Conservation (phyloP, 148 eudicot genomes). For the Rhododendron ovatum region DNA sequence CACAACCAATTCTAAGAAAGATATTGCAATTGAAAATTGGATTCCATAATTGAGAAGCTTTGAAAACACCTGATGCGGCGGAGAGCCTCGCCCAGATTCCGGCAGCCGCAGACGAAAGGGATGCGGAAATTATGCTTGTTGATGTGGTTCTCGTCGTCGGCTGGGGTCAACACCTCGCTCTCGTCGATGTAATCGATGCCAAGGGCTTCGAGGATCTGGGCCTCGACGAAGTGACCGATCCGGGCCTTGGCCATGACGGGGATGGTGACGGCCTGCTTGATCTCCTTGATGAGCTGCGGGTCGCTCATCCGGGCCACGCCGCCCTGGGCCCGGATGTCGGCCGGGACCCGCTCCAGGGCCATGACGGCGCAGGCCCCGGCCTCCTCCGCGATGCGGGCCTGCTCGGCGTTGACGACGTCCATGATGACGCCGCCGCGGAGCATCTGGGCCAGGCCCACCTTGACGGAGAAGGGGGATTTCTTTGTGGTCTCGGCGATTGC, state of each 20-base stretch:
- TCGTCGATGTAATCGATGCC: constrained; percentile 87
- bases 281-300: constrained; percentile 86
- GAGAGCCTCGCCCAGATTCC: constrained; percentile 84
- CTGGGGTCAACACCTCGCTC: constrained; percentile 73
- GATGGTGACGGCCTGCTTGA: constrained; percentile 79
- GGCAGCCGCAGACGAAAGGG: constrained; percentile 90
- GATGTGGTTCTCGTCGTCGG: constrained; percentile 83
- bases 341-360: constrained; percentile 96
- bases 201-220: constrained; percentile 78
- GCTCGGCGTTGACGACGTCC: constrained; percentile 91
- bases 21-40: background rate
- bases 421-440: constrained; percentile 94
- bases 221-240: constrained; percentile 92
- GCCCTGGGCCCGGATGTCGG: constrained; percentile 91
- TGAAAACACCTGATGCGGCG: constrained; percentile 39
- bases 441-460: constrained; percentile 96
- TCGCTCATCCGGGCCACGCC: constrained; percentile 96
- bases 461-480: constrained; percentile 81
- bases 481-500: constrained; percentile 61
- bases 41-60: background rate
- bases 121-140: constrained; percentile 86
- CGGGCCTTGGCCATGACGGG: constrained; percentile 97
- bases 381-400: constrained; percentile 86
- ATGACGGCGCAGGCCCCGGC: constrained; percentile 98
- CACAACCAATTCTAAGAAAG: background rate